Evolutionary conservation across 371 early-diverging fungal species (phyloP).

Genomic region (Coemansia sp.): DNA sequence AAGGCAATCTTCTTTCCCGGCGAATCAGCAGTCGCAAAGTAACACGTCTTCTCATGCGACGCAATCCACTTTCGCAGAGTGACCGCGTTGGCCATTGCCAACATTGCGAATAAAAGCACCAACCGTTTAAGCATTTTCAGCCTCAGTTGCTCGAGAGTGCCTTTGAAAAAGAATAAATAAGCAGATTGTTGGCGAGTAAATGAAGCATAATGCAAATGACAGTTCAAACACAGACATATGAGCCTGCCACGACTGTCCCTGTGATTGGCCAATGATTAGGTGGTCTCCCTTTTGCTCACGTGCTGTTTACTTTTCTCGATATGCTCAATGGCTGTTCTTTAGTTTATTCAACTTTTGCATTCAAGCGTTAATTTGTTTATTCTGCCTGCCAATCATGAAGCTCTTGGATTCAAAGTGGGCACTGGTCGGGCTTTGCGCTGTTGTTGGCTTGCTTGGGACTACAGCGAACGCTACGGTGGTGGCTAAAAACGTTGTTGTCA

Average conservation of each 20-base stretch:
- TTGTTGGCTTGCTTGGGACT: constrained; percentile 6
- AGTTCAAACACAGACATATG: constrained; percentile 5
- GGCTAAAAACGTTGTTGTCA: constrained; percentile 24
- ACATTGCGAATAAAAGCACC: constrained; percentile 42
- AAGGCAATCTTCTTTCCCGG: constrained; percentile 86
- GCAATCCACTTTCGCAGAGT: constrained; percentile 84
- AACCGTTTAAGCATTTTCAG: constrained; percentile 37
- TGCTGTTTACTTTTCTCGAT: neutral
- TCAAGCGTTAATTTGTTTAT: neutral
- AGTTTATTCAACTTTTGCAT: neutral
- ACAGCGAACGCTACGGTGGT: constrained; percentile 7
- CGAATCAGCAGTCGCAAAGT: constrained; percentile 66
- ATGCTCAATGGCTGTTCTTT: neutral
- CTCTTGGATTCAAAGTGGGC: neutral
- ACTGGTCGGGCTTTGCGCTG: constrained; percentile 9
- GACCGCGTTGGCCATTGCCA: constrained; percentile 52
- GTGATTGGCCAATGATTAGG: constrained; percentile 26
- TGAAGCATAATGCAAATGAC: constrained; percentile 2
- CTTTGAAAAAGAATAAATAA: neutral
- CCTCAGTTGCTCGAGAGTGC: neutral
- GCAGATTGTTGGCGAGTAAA: neutral
- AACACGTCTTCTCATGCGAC: constrained; percentile 85
- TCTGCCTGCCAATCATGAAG: constrained; percentile 7
- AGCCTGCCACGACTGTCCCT: constrained; percentile 21
- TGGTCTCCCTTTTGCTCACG: neutral